A percentile compares a stretch with the other conserved stretches of the same genome.
phyloP scores from a whole-genome alignment of 176 grass and related monocot species.

The Oryza meridionalis region DNA sequence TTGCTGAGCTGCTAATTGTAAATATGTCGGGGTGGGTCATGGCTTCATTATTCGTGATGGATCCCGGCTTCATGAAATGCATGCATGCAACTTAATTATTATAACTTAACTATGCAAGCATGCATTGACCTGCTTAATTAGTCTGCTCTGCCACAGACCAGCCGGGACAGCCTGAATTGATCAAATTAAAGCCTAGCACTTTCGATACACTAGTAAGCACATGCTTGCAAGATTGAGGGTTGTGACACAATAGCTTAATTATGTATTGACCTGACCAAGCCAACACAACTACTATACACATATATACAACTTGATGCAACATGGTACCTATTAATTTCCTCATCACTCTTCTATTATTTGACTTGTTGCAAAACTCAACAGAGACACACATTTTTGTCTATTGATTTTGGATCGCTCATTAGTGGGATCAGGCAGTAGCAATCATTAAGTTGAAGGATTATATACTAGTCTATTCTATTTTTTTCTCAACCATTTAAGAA shows the following conservation, averaged over 20 bases:
- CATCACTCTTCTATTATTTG: neutral
- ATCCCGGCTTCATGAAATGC: too few species aligned
- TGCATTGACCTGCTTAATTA: neutral
- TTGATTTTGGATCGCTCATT: conserved; percentile 17
- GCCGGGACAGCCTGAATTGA: neutral
- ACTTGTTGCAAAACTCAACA: neutral
- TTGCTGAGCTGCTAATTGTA: too few species aligned
- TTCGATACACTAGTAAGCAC: neutral
- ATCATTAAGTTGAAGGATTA: conserved; percentile 42
- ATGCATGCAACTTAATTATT: neutral
- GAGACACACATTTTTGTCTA: neutral
- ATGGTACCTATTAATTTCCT: neutral
- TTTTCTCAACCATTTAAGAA: conserved; percentile 36
- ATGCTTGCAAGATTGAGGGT: neutral
- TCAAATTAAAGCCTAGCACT: neutral
- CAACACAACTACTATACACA: too few species aligned
- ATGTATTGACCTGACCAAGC: neutral
- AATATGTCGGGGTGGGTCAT: too few species aligned
- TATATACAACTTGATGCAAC: neutral
- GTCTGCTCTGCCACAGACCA: neutral
- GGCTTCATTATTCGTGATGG: too few species aligned
- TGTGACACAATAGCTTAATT: neutral
- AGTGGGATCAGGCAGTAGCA: conserved; percentile 28
- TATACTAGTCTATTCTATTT: neutral
- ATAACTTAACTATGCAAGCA: neutral